These are phyloP conservation scores for Amanita phalloides DNA, from an alignment of 768 basidiomycete species.

Conservation along the genomic window DNA sequence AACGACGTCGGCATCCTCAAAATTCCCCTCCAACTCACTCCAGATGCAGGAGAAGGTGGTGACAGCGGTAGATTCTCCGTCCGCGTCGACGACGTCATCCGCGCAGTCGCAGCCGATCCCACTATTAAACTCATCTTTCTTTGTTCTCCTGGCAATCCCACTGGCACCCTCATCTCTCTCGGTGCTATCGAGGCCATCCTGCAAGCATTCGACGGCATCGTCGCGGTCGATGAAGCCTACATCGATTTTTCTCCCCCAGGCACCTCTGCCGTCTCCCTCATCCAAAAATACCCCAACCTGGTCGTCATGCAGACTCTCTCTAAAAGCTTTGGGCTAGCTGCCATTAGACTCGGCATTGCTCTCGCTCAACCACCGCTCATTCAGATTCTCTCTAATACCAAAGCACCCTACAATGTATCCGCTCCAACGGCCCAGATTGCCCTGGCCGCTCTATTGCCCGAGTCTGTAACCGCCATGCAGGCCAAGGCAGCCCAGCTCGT, in stretches of 20 bases:
- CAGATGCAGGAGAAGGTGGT: conserved; percentile 60
- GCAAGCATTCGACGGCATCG: conserved; percentile 86
- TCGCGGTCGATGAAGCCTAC: conserved; percentile 95
- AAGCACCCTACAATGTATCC: conserved; percentile 97
- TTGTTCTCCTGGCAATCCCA: conserved; percentile 96
- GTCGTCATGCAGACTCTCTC: conserved; percentile 96
- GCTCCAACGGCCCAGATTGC: conserved; percentile 82
- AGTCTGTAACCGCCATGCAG: conserved; percentile 55
- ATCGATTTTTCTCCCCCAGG: conserved; percentile 76
- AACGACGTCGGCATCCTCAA: conserved; percentile 84
- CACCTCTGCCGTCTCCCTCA: conserved; percentile 55
- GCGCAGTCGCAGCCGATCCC: conserved; percentile 55
- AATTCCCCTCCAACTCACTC: conserved; percentile 56
- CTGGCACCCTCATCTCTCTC: conserved; percentile 78
- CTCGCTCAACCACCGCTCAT: conserved; percentile 85
- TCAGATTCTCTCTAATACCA: conserved; percentile 87
- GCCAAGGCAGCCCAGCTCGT: conserved; percentile 49
- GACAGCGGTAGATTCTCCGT: conserved; percentile 64
- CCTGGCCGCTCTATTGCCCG: conserved; percentile 59
- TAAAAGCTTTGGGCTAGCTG: conserved; percentile 93
- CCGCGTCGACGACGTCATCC: conserved; percentile 66
- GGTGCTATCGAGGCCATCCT: conserved; percentile 56
- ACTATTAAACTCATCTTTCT: conserved; percentile 87
- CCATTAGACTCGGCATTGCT: conserved; percentile 89
- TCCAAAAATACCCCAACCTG: conserved; percentile 78